These are phyloP conservation scores for Tinospora cordifolia DNA, from an alignment of 164 flowering plant genomes.

Conservation along the genomic window DNA sequence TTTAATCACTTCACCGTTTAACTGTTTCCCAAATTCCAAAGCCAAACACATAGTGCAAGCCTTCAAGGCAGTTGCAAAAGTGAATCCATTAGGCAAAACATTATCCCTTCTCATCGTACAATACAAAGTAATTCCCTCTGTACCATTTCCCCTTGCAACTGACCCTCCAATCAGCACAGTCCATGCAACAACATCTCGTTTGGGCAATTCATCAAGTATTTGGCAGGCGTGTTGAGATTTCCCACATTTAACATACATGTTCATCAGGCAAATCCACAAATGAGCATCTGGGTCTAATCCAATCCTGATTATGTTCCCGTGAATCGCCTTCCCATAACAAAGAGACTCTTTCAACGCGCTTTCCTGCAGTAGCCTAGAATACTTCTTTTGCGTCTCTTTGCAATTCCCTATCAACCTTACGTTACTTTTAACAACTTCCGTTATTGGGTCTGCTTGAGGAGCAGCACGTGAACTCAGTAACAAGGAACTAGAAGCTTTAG, in stretches of 20 bases:
- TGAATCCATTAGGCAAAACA: conserved; percentile 36
- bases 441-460: background rate
- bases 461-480: background rate
- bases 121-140: conserved; percentile 28
- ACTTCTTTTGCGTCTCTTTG: conserved; percentile 17
- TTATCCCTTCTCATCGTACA: conserved; percentile 34
- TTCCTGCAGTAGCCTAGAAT: conserved; percentile 24
- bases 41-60: conserved; percentile 39
- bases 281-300: conserved; percentile 36
- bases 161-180: conserved; percentile 27
- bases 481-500: background rate
- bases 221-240: background rate
- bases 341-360: conserved; percentile 20
- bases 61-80: conserved; percentile 38
- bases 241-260: conserved; percentile 41
- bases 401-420: background rate
- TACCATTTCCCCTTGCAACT: conserved; percentile 28
- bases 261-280: conserved; percentile 40
- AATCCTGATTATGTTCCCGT: conserved; percentile 30
- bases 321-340: conserved; percentile 31
- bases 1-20: conserved; percentile 44
- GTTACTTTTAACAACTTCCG: background rate
- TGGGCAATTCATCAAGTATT: conserved; percentile 8
- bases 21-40: conserved; percentile 34
- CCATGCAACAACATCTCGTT: conserved; percentile 45